These are phyloP conservation scores for Boletellus dicymbophilus DNA, from an alignment of 1,284 basidiomycete species.

Conservation along the genomic window DNA sequence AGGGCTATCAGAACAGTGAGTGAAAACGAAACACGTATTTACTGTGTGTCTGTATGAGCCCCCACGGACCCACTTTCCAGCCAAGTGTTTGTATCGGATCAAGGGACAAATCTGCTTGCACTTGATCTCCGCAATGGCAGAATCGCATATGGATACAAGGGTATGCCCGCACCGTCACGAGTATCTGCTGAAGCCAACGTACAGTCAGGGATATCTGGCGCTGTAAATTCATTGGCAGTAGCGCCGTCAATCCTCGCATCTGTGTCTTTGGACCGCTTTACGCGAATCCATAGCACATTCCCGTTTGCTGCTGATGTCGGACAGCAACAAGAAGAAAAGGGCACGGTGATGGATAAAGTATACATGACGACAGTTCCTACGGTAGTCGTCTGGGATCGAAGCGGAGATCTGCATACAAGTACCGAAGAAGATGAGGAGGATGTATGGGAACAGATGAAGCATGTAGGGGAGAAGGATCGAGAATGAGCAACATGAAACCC, in stretches of 20 bases:
- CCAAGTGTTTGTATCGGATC: conserved; percentile 78
- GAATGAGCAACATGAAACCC: conserved; percentile 5
- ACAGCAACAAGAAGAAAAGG: conserved; percentile 61
- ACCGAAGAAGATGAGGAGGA: conserved; percentile 29
- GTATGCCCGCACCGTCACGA: conserved; percentile 34
- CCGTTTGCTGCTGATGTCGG: conserved; percentile 53
- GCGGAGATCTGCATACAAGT: neutral
- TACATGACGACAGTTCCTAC: conserved; percentile 72
- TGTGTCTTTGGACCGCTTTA: conserved; percentile 65
- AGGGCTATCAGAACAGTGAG: conserved; percentile 72
- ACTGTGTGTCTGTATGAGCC: neutral
- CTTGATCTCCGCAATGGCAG: conserved; percentile 78
- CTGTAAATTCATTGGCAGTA: conserved; percentile 63
- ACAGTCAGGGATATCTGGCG: conserved; percentile 62
- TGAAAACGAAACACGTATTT: conserved; percentile 10
- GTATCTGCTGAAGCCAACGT: neutral
- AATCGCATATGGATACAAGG: conserved; percentile 73
- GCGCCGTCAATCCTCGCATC: conserved; percentile 57
- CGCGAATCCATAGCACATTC: conserved; percentile 72
- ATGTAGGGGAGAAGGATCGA: conserved; percentile 41
- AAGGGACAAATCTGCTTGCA: conserved; percentile 66
- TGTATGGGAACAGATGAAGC: conserved; percentile 49
- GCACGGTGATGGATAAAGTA: conserved; percentile 64
- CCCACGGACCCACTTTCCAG: conserved; percentile 39
- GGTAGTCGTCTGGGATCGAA: conserved; percentile 60